Evolutionary conservation across 305 asterid species (phyloP).

Genomic region (Petunia hybrid): DNA sequence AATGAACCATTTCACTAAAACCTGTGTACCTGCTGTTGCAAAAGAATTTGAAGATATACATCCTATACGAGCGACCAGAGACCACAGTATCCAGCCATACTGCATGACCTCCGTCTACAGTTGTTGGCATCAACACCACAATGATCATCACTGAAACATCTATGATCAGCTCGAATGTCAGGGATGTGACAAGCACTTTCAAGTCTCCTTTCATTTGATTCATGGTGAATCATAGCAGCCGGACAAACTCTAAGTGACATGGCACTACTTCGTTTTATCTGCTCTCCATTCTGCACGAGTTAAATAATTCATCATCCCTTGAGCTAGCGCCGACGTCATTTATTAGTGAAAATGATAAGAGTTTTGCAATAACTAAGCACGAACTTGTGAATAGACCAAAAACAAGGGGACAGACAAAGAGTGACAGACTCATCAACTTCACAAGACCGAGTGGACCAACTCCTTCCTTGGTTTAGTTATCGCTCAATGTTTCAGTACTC

Average conservation of each 20-base stretch:
- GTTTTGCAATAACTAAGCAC: background rate
- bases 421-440: background rate
- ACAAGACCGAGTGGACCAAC: background rate
- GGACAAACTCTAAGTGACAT: conserved; percentile 82
- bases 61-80: conserved; percentile 60
- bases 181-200: conserved; percentile 88
- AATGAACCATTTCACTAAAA: conserved; percentile 9
- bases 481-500: background rate
- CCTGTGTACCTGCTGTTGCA: background rate
- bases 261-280: conserved; percentile 68
- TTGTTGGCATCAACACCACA: conserved; percentile 85
- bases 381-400: conserved; percentile 18
- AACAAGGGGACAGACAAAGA: background rate
- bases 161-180: conserved; percentile 67
- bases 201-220: conserved; percentile 40
- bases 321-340: background rate
- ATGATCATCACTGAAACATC: conserved; percentile 76
- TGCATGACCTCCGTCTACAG: conserved; percentile 82
- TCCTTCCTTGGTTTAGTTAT: background rate
- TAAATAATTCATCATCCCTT: conserved; percentile 1
- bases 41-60: conserved; percentile 14
- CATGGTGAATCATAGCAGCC: conserved; percentile 45
- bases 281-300: conserved; percentile 53
- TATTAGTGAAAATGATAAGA: background rate
- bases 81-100: conserved; percentile 95